A percentile compares a stretch with the other conserved stretches of the same genome.
Conservation (phyloP, 306 rosid genomes). For the Lathyrus oleraceus region DNA sequence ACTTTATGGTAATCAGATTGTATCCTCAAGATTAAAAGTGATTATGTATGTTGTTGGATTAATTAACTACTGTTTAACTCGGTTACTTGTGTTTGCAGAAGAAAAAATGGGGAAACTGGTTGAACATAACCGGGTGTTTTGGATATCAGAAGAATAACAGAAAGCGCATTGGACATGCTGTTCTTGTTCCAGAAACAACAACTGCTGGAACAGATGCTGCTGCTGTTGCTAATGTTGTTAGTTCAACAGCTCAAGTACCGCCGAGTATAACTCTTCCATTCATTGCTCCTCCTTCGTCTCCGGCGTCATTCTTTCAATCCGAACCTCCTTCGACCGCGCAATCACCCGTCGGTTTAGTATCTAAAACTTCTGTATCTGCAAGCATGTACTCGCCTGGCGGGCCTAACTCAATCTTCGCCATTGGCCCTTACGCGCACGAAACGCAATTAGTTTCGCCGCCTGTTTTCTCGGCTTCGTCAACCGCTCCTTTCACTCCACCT, state of each 20-base stretch:
- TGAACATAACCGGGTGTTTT: constrained; percentile 69
- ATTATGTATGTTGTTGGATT: background rate
- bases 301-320: constrained; percentile 88
- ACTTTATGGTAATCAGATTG: constrained; percentile 10
- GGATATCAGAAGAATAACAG: constrained; percentile 58
- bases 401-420: constrained; percentile 86
- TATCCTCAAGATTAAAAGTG: constrained; percentile 14
- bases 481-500: constrained; percentile 97
- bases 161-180: constrained; percentile 79
- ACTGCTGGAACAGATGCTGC: constrained; percentile 40
- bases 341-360: constrained; percentile 61
- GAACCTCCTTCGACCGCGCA: constrained; percentile 87
- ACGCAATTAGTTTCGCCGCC: constrained; percentile 93
- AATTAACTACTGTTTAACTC: background rate
- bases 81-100: constrained; percentile 60
- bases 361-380: constrained; percentile 66
- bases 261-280: constrained; percentile 63
- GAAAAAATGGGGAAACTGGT: constrained; percentile 86
- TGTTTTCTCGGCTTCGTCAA: constrained; percentile 88
- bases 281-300: constrained; percentile 93
- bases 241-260: constrained; percentile 51
- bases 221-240: constrained; percentile 48
- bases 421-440: constrained; percentile 93
- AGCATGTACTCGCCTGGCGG: constrained; percentile 90
- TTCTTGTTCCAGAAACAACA: constrained; percentile 64